Base-by-base conservation (phyloP, 2,329 filamentous ascomycete genomes). In the Penicillium sp. region DNA sequence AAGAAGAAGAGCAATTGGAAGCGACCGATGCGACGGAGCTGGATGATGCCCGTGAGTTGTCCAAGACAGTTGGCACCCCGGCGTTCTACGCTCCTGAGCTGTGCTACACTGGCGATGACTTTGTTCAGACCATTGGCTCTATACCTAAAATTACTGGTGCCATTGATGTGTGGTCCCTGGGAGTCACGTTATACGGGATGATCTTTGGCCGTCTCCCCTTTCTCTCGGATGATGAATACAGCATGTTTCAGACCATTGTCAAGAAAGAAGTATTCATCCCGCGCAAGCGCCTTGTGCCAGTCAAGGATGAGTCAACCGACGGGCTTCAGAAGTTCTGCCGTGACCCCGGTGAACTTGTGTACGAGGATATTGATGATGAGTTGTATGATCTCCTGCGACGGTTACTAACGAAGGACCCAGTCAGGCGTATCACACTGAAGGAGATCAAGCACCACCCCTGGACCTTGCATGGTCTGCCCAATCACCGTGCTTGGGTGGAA, bases 31-130 rank as follows among this genome's bases (percentile, higher is more conserved):
- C 87, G 9, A 83, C 82, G 32, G 88, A 95, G 61, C 82, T 95
- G 48, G 90, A 96, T 58, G 89, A 96, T 64, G 90, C 95, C 52
- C 82, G 95, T 50, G 93, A 97, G 66, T 76, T 98, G n/a, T 91
- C 93, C 50, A 97, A 97, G 75, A 97, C 93, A 1, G 93, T 97
- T 5, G 93, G 93, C 42, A 98, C 93, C 0, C 93, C 93, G 5
- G 93, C 91, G 1, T 98, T 98, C 70, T 98, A 96, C 64, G 93
- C 93, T 1, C 93, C 93, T 3, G 93, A 98, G 67, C 77, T 98
- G 29, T 98, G 93, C 71, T 93, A 90, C 65, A 94, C 88, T 1
- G 89, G 93, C 52, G 70, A 83, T 20, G 84, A 82, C 51, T 75
- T 74, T 44, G 66, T 70, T 38, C 61, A 69, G 60, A 67, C 70